Percentiles rank a stretch among this genome's conserved stretches.
Conservation (phyloP, 768 basidiomycete species). For the Cystofilobasidium ferigula region DNA sequence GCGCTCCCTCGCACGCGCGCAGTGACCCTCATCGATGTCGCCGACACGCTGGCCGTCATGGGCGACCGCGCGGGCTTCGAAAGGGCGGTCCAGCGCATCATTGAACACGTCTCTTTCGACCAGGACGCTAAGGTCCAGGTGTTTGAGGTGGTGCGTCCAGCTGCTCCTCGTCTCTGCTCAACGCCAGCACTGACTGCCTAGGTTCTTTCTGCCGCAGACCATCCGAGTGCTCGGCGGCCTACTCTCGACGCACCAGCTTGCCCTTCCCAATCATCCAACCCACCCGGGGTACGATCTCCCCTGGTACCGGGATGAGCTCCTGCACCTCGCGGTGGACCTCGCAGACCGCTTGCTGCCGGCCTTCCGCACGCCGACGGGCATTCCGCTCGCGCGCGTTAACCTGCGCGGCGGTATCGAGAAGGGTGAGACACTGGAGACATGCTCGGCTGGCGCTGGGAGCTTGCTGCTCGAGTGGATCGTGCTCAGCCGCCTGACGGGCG, state of each 20-base stretch:
- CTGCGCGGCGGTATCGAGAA: slow-evolving; percentile 62
- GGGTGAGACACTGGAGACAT: slow-evolving; percentile 73
- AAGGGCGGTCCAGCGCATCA: slow-evolving; percentile 4
- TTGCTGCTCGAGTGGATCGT: slow-evolving; percentile 90
- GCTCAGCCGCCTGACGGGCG: slow-evolving; percentile 77
- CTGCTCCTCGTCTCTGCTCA: not conserved
- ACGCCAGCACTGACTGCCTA: too few species aligned
- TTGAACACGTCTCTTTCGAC: slow-evolving; percentile 16
- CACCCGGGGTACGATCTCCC: slow-evolving; percentile 52
- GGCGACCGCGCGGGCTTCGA: slow-evolving; percentile 20
- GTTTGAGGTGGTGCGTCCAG: slow-evolving; percentile 5
- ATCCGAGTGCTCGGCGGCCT: slow-evolving; percentile 88
- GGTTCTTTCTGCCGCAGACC: slow-evolving; percentile 50
- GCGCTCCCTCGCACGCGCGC: too few species aligned
- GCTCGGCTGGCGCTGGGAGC: slow-evolving; percentile 44
- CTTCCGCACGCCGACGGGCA: slow-evolving; percentile 77
- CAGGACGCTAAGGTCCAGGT: slow-evolving; percentile 21
- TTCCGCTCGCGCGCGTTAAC: slow-evolving; percentile 86
- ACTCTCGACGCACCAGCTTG: slow-evolving; percentile 42
- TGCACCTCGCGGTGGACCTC: slow-evolving; percentile 72
- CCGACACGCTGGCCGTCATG: slow-evolving; percentile 23
- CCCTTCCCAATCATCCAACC: slow-evolving; percentile 43
- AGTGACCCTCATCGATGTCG: slow-evolving; percentile 21
- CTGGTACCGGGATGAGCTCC: slow-evolving; percentile 67
- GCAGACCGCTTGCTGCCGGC: slow-evolving; percentile 78